phyloP scores from a whole-genome alignment of 2,329 filamentous ascomycete genomes.

The Alternaria conjuncta region DNA sequence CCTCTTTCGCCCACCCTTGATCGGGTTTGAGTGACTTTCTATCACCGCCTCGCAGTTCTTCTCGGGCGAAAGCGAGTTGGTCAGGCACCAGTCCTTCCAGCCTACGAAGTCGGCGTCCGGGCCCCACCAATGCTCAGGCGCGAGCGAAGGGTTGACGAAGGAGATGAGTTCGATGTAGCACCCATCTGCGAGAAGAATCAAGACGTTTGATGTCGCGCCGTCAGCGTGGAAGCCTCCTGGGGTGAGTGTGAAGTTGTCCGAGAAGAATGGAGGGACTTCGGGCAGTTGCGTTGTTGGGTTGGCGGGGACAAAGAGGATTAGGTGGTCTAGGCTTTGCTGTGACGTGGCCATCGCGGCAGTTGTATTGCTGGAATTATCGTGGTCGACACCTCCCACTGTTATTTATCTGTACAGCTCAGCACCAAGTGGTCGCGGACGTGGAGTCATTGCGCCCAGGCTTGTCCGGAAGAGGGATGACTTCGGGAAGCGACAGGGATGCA shows the following conservation, averaged over 20 bases:
- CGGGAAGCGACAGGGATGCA: neutral
- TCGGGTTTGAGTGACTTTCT: conserved; percentile 58
- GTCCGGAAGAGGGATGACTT: neutral
- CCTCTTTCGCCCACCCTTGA: conserved; percentile 60
- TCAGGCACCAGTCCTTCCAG: conserved; percentile 66
- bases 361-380: too few relatives aligned
- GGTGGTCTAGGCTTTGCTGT: conserved; percentile 63
- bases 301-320: conserved; percentile 68
- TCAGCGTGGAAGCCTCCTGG: conserved; percentile 68
- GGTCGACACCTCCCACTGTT: too few relatives aligned
- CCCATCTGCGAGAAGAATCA: conserved; percentile 68
- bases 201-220: conserved; percentile 65
- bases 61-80: conserved; percentile 14
- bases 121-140: conserved; percentile 66
- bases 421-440: neutral
- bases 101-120: conserved; percentile 56
- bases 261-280: conserved; percentile 55
- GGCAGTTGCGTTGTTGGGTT: conserved; percentile 54
- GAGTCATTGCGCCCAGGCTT: neutral
- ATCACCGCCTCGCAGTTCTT: conserved; percentile 18
- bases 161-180: conserved; percentile 72
- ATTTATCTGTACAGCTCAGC: too few relatives aligned
- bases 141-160: conserved; percentile 59
- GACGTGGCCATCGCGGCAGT: neutral
- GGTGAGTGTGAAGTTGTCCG: conserved; percentile 62